These are phyloP conservation scores for Fusarium musae DNA, from an alignment of 2,329 filamentous ascomycete genomes.

Conservation along the genomic window DNA sequence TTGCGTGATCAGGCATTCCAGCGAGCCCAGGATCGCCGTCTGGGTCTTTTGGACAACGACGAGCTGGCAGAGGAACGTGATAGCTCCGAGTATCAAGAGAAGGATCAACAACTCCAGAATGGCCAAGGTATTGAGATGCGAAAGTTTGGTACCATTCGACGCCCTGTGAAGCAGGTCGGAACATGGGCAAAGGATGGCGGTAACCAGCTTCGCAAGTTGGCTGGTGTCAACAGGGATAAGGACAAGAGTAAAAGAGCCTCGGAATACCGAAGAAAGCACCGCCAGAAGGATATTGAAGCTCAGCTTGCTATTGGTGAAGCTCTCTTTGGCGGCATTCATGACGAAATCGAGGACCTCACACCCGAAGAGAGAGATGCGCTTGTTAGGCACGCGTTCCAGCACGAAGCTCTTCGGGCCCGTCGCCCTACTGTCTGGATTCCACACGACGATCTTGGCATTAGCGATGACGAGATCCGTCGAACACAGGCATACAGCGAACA, in stretches of 20 bases:
- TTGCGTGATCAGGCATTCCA: constrained; percentile 91
- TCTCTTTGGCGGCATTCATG: constrained; percentile 86
- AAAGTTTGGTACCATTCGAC: constrained; percentile 52
- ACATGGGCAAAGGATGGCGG: constrained; percentile 57
- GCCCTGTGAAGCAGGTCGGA: constrained; percentile 58
- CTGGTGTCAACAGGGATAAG: constrained; percentile 39
- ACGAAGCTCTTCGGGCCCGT: constrained; percentile 84
- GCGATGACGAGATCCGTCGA: constrained; percentile 87
- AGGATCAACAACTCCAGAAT: no score
- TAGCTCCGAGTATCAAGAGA: no score
- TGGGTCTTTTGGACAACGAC: constrained; percentile 69
- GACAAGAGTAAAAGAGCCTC: constrained; percentile 53
- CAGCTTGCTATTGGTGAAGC: constrained; percentile 81
- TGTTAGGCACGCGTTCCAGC: constrained; percentile 88
- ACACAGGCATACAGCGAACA: constrained; percentile 80
- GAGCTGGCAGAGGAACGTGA: no score
- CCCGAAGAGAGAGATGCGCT: constrained; percentile 88
- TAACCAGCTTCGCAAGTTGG: constrained; percentile 59
- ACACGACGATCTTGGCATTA: constrained; percentile 87
- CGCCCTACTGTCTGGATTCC: constrained; percentile 95
- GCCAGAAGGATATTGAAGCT: constrained; percentile 73
- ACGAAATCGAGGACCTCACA: constrained; percentile 94
- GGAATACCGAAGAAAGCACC: constrained; percentile 60
- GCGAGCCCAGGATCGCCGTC: constrained; percentile 76
- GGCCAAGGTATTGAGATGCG: no score